Conservation (phyloP, 441 rosid genomes). For the Manihot esculenta region DNA sequence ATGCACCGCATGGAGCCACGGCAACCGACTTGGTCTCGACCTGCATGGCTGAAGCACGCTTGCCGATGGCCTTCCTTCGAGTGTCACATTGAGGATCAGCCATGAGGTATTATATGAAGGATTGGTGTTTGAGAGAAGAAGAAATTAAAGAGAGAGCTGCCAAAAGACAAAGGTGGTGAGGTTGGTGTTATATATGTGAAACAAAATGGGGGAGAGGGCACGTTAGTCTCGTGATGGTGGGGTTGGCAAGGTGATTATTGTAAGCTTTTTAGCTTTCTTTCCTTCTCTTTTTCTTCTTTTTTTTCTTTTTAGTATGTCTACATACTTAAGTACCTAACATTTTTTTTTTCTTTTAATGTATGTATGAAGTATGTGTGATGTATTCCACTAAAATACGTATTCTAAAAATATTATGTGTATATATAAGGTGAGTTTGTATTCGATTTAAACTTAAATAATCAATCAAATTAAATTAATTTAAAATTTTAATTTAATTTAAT, state of each 20-base stretch:
- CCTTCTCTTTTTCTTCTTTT: neutral
- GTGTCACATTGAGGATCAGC: constrained; percentile 45
- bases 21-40: constrained; percentile 21
- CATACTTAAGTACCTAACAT: neutral
- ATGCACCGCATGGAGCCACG: constrained; percentile 78
- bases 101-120: constrained; percentile 39
- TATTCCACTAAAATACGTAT: no score
- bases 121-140: constrained; percentile 17
- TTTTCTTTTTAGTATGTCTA: neutral
- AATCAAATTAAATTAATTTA: no score
- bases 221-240: constrained; percentile 84
- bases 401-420: neutral
- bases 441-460: no score
- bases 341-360: no score
- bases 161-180: constrained; percentile 35
- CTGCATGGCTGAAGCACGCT: constrained; percentile 27
- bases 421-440: no score
- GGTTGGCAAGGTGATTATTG: constrained; percentile 58
- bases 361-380: no score
- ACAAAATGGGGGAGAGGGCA: constrained; percentile 37
- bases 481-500: no score
- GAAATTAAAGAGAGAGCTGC: neutral
- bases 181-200: constrained; percentile 39
- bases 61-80: constrained; percentile 45
- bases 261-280: constrained; percentile 33